Evolutionary conservation across 305 asterid species (phyloP), one percentile per base, ranked within the genome.

Genomic region (Withania somnifera): DNA sequence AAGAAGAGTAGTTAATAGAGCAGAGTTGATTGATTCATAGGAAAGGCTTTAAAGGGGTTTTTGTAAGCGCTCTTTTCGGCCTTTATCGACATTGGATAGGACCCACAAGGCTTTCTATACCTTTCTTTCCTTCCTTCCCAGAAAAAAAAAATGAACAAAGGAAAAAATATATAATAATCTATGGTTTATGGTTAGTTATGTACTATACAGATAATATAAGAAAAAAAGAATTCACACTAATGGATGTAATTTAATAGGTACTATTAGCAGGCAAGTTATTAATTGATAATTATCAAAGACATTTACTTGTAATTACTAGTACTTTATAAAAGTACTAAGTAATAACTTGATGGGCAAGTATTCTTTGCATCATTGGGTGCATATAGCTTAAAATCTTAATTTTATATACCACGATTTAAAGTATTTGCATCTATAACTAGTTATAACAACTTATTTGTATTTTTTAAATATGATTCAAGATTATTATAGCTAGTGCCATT

Each of bases 61-160:
- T 82, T 89, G 87, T 88, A 93, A 87, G 91, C 90, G 83, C 8
- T 81, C 66, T 75, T 91, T 91, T 89, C 91, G 92, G 90, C 92
- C 85, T 89, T 92, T 89, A 87, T 87, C 81, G 83, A 84, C 84
- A 80, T 79, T 81, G 81, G 19, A 22, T 22, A 85, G 90, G 88
- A 9, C 92, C 97, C 91, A 89, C 92, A 8, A 20, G 73, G 66
- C 83, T 76, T 83, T 86, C 82, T 69, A 73, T 84, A 82, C 75
- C 61, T 88, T 84, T 88, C 85, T 32, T 53, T 76, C 73, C 78
- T 81, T 82, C 81, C 80, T 82, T 89, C 66, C 57, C 9, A 38
- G 20, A 32, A 17, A 3, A 68, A 22, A 71, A 13, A 14, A 4
- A 47, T 45, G 1, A 7, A 45, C 8, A 8, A 71, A 24, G 13